Evolutionary conservation across 768 basidiomycete species (phyloP).

Genomic region (Leccinellum luteum): DNA sequence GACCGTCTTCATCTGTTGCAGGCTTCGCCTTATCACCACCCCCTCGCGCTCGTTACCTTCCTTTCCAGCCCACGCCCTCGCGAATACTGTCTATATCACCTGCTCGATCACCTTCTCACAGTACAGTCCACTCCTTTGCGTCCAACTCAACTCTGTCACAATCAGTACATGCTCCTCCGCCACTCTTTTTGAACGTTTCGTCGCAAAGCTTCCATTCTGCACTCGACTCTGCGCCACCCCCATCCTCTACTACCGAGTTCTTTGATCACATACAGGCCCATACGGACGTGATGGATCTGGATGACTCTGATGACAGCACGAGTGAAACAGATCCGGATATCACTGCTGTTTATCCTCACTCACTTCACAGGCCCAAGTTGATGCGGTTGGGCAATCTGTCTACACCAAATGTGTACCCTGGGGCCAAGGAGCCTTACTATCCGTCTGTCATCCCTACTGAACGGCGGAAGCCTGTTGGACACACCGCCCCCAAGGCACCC

Average conservation of each 20-base stretch:
- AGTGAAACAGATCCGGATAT: slow-evolving; percentile 41
- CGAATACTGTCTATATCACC: slow-evolving; percentile 17
- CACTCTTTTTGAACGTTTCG: slow-evolving; percentile 47
- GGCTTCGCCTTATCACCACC: slow-evolving; percentile 59
- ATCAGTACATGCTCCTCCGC: slow-evolving; percentile 13
- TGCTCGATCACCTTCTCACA: slow-evolving; percentile 28
- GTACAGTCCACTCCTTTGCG: slow-evolving; percentile 31
- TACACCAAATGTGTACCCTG: slow-evolving; percentile 56
- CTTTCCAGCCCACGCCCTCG: slow-evolving; percentile 19
- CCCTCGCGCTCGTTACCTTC: slow-evolving; percentile 23
- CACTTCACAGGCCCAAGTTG: slow-evolving; percentile 38
- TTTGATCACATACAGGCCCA: slow-evolving; percentile 73
- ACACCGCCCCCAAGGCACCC: slow-evolving; percentile 41
- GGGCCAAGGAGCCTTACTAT: slow-evolving; percentile 36
- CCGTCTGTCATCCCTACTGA: slow-evolving; percentile 34
- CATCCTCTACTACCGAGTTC: slow-evolving; percentile 66
- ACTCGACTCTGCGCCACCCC: slow-evolving; percentile 61
- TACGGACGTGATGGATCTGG: slow-evolving; percentile 72
- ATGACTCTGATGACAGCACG: slow-evolving; percentile 49
- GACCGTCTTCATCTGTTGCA: slow-evolving; percentile 60
- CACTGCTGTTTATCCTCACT: slow-evolving; percentile 25
- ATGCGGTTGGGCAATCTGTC: slow-evolving; percentile 71
- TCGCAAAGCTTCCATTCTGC: slow-evolving; percentile 39
- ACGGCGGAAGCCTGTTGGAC: slow-evolving; percentile 50
- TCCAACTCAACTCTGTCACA: slow-evolving; percentile 27